Conservation (phyloP, 805 yeast species). For the Cyberlindnera bimundalis region DNA sequence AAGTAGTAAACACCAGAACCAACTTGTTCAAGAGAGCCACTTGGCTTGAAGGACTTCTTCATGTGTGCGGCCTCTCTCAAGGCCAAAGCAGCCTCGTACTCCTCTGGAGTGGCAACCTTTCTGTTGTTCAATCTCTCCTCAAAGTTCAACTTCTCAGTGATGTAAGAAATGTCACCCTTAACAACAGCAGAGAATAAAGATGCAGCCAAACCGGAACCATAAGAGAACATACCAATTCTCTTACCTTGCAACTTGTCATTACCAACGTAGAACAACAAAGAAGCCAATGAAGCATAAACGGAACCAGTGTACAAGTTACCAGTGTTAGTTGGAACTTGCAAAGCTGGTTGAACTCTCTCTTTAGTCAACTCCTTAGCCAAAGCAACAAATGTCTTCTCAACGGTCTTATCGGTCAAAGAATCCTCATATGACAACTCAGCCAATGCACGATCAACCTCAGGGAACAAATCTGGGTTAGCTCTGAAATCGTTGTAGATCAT, state of each 20-base stretch:
- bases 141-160: constrained; percentile 63
- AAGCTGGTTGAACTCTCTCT: constrained; percentile 72
- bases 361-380: constrained; percentile 64
- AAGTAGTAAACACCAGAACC: constrained; percentile 80
- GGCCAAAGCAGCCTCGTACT: constrained; percentile 76
- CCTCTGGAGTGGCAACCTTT: constrained; percentile 63
- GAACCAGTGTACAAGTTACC: constrained; percentile 99
- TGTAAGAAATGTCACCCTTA: constrained; percentile 72
- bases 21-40: constrained; percentile 71
- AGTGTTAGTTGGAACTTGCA: constrained; percentile 88
- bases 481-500: constrained; percentile 83
- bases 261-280: constrained; percentile 73
- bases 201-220: constrained; percentile 97
- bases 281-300: constrained; percentile 80
- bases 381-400: constrained; percentile 83
- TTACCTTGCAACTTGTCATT: constrained; percentile 71
- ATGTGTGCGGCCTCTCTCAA: constrained; percentile 89
- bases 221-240: constrained; percentile 90
- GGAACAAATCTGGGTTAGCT: constrained; percentile 62
- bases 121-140: constrained; percentile 66
- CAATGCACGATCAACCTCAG: constrained; percentile 50
- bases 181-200: constrained; percentile 78
- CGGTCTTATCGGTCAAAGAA: constrained; percentile 70
- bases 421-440: constrained; percentile 65
- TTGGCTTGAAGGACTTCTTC: constrained; percentile 74